Conservation (phyloP, 2,329 filamentous ascomycete genomes). For the Pseudogymnoascus sp. region DNA sequence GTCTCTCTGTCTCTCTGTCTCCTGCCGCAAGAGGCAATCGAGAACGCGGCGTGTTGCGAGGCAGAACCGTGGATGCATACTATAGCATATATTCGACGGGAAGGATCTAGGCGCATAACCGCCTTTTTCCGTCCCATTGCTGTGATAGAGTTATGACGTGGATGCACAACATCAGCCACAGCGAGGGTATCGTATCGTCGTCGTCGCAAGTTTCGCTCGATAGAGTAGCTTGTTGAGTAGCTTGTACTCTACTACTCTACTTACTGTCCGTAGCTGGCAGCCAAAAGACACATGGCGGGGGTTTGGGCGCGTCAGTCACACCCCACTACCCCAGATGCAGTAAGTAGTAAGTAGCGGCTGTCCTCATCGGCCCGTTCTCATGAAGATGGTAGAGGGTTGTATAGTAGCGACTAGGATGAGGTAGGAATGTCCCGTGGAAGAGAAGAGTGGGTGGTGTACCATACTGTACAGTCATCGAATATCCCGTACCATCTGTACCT, state of each 20-base stretch:
- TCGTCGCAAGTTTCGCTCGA: background rate
- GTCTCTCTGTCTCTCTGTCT: background rate
- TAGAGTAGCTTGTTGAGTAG: background rate
- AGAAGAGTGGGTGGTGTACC: background rate
- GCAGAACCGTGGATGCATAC: background rate
- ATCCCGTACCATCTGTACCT: background rate
- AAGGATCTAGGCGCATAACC: background rate
- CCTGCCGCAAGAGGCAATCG: background rate
- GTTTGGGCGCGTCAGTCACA: background rate
- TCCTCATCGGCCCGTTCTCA: background rate
- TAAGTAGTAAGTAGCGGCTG: background rate
- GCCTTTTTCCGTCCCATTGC: background rate
- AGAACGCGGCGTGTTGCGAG: background rate
- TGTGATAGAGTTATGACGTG: background rate
- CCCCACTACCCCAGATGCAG: background rate
- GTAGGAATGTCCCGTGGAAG: background rate
- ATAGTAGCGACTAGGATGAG: background rate
- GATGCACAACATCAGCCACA: conserved; percentile 1
- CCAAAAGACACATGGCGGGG: background rate
- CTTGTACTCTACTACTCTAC: too few relatives aligned
- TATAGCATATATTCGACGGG: background rate
- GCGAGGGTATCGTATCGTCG: background rate
- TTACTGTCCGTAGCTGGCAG: too few relatives aligned
- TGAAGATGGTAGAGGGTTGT: background rate
- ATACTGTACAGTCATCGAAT: background rate